A percentile compares a stretch with the other conserved stretches of the same genome.
These are phyloP conservation scores for Helianthus tuberosus DNA, from an alignment of 129 eudicot species.

Conservation along the genomic window DNA sequence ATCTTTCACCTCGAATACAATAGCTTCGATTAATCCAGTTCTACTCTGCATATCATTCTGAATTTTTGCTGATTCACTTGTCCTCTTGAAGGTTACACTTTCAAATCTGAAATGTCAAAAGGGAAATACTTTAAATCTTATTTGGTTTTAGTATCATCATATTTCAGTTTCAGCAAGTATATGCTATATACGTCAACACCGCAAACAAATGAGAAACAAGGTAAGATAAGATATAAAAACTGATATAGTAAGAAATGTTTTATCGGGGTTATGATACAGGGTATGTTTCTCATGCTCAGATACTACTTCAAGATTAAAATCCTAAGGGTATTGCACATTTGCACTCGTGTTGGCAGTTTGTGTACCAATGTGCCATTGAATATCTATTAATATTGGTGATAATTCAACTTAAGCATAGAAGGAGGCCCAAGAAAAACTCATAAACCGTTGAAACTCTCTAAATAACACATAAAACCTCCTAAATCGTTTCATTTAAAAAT, in stretches of 20 bases:
- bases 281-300: not conserved
- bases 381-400: slow-evolving; percentile 7
- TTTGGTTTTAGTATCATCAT: not conserved
- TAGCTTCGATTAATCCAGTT: slow-evolving; percentile 64
- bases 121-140: not conserved
- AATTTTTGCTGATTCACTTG: slow-evolving; percentile 52
- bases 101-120: slow-evolving; percentile 55
- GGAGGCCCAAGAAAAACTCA: not conserved
- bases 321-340: not conserved
- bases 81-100: slow-evolving; percentile 53
- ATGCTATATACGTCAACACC: not conserved
- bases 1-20: slow-evolving; percentile 65
- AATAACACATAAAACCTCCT: not conserved
- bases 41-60: slow-evolving; percentile 62
- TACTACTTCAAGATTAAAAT: slow-evolving; percentile 3
- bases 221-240: not conserved
- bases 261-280: no score
- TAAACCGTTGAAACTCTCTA: not conserved
- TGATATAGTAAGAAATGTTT: not conserved
- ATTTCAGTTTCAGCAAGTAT: slow-evolving; percentile 4
- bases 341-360: slow-evolving; percentile 16
- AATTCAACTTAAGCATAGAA: slow-evolving; percentile 4
- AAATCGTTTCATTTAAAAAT: not conserved
- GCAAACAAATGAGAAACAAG: not conserved
- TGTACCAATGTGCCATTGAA: not conserved